Conservation (phyloP, 2,329 filamentous ascomycete species). For the Claviceps sp. region DNA sequence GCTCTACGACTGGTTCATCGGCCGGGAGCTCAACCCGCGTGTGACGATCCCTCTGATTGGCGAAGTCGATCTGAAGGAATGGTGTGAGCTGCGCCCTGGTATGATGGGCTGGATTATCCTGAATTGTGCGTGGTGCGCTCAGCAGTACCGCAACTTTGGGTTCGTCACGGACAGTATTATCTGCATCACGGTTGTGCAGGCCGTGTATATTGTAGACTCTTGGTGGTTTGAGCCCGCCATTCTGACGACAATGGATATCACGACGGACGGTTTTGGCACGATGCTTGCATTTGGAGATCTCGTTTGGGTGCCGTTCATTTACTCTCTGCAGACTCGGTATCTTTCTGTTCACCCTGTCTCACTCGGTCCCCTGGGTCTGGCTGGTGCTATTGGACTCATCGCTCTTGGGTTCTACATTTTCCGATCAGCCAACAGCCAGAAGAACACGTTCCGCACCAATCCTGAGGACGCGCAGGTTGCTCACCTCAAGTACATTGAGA, state of each 20-base stretch:
- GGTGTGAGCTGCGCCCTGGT: slow-evolving; percentile 81
- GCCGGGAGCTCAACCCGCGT: slow-evolving; percentile 86
- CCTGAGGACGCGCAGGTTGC: slow-evolving; percentile 66
- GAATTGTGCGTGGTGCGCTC: slow-evolving; percentile 71
- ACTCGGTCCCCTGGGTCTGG: slow-evolving; percentile 56
- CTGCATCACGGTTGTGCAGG: slow-evolving; percentile 64
- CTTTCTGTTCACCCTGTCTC: slow-evolving; percentile 67
- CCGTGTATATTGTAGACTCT: slow-evolving; percentile 71
- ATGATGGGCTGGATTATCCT: slow-evolving; percentile 81
- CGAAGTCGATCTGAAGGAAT: slow-evolving; percentile 81
- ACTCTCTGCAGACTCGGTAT: slow-evolving; percentile 74
- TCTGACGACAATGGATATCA: slow-evolving; percentile 89
- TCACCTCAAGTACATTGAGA: slow-evolving; percentile 78
- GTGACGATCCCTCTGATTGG: slow-evolving; percentile 66
- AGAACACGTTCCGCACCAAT: slow-evolving; percentile 85
- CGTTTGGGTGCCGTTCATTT: slow-evolving; percentile 85
- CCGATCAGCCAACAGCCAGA: slow-evolving; percentile 85
- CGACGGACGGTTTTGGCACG: slow-evolving; percentile 83
- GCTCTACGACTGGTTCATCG: slow-evolving; percentile 94
- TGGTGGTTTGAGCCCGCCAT: slow-evolving; percentile 81
- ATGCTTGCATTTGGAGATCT: slow-evolving; percentile 92
- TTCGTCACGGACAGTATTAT: slow-evolving; percentile 76
- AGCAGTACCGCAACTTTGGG: slow-evolving; percentile 77
- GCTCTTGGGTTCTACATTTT: slow-evolving; percentile 76
- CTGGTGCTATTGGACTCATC: slow-evolving; percentile 53